Evolutionary conservation across 2,329 filamentous ascomycete genomes (phyloP).

Genomic region (Trichoderma polysporum): DNA sequence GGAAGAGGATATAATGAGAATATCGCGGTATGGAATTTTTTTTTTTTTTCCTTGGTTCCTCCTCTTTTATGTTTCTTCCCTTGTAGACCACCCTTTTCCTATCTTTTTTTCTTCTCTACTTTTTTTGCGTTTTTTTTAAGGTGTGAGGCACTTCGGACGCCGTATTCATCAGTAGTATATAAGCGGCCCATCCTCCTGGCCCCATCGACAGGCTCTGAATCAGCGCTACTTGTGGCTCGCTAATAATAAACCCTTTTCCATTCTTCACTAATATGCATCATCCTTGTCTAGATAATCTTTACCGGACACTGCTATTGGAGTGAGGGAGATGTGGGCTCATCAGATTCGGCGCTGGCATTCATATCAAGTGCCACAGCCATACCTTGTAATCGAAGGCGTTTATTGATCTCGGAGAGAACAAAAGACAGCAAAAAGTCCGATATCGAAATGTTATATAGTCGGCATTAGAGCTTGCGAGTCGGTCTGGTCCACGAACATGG

Average conservation of each 20-base stretch:
- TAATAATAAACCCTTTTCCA: constrained; percentile 5
- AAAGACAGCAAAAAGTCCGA: too few species aligned
- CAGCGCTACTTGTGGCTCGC: constrained; percentile 18
- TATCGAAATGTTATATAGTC: too few species aligned
- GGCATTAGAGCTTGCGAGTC: too few species aligned
- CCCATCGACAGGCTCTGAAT: constrained; percentile 3
- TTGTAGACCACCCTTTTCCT: not conserved
- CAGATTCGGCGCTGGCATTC: too few species aligned
- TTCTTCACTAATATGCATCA: not conserved
- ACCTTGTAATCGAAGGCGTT: too few species aligned
- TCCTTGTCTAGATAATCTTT: not conserved
- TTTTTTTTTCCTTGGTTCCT: not conserved
- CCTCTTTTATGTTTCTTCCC: not conserved
- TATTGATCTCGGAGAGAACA: too few species aligned
- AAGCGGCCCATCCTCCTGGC: constrained; percentile 8
- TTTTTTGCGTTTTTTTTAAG: not conserved
- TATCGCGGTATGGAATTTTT: not conserved
- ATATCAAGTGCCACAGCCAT: not conserved
- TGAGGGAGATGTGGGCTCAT: too few species aligned
- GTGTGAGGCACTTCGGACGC: not conserved
- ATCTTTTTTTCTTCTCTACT: not conserved
- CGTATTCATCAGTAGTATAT: not conserved
- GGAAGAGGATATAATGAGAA: not conserved
- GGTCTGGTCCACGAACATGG: not conserved
- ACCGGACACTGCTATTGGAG: too few species aligned